Conservation (phyloP, 805 yeast species). For the Osmozyma mogii region DNA sequence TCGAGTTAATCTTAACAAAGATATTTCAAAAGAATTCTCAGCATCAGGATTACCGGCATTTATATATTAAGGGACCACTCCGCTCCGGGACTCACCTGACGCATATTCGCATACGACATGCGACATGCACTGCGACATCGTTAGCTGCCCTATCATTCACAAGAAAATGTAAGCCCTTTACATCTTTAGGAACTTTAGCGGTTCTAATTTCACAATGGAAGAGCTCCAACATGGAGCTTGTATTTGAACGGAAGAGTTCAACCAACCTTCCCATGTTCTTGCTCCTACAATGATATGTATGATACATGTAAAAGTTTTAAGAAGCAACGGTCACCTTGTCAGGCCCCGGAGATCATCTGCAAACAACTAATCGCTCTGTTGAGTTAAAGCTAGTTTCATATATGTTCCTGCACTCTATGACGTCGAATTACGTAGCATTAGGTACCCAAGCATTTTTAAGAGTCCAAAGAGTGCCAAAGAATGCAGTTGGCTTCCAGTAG, state of each 20-base stretch:
- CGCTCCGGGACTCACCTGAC: constrained; percentile 13
- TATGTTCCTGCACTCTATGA: too few relatives aligned
- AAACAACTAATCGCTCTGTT: too few relatives aligned
- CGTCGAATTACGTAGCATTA: too few relatives aligned
- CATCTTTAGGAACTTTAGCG: neutral
- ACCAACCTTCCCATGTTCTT: too few relatives aligned
- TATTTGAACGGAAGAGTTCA: neutral
- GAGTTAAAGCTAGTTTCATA: too few relatives aligned
- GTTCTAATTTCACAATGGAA: neutral
- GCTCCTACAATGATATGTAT: too few relatives aligned
- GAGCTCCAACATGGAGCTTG: neutral
- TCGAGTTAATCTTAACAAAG: neutral
- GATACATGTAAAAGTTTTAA: too few relatives aligned
- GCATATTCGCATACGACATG: constrained; percentile 2
- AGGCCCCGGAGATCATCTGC: too few relatives aligned
- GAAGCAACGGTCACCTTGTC: too few relatives aligned
- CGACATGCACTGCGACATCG: constrained; percentile 1
- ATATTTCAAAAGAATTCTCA: neutral
- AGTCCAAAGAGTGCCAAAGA: too few relatives aligned
- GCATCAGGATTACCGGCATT: constrained; percentile 1
- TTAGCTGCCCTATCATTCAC: neutral
- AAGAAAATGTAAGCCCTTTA: neutral
- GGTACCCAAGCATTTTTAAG: too few relatives aligned
- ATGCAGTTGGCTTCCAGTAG: too few relatives aligned
- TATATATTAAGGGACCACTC: constrained; percentile 12